Conservation (phyloP, 1,139 yeast species). For the Pichia sp. region DNA sequence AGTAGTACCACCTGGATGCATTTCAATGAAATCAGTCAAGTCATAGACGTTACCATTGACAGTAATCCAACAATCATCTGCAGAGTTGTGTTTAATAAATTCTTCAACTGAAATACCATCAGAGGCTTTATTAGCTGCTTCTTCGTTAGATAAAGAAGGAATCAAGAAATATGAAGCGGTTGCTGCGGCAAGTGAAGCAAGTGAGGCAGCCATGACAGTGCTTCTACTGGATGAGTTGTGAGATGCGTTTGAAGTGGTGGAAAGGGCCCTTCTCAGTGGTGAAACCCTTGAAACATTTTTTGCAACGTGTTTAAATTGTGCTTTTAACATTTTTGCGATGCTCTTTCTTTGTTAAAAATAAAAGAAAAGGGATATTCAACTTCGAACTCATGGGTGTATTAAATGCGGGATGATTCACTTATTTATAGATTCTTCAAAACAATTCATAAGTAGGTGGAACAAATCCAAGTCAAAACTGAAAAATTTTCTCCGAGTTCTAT, state of each 20-base stretch:
- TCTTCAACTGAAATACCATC: constrained; percentile 31
- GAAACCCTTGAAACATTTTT: constrained; percentile 5
- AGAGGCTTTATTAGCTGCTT: constrained; percentile 4
- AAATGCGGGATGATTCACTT: background rate
- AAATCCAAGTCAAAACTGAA: background rate
- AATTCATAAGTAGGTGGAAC: background rate
- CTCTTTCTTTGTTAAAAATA: no score
- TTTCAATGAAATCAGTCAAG: constrained; percentile 63
- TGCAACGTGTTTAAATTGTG: constrained; percentile 7
- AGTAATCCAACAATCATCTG: constrained; percentile 82
- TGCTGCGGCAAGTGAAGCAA: constrained; percentile 8
- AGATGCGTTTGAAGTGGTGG: background rate
- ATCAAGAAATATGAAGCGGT: constrained; percentile 4
- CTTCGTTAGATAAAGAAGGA: constrained; percentile 12
- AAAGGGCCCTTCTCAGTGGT: constrained; percentile 2
- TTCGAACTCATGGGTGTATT: no score
- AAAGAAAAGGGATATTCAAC: no score
- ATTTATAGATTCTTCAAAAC: no score
- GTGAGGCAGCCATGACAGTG: constrained; percentile 1
- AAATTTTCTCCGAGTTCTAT: background rate
- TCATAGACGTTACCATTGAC: constrained; percentile 81
- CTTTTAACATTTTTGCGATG: constrained; percentile 6
- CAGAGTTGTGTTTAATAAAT: constrained; percentile 55
- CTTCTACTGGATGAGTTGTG: background rate
- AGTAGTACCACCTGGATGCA: constrained; percentile 86